These are phyloP conservation scores for Debaryomyces udenii DNA, from an alignment of 1,139 yeast species.

Conservation along the genomic window DNA sequence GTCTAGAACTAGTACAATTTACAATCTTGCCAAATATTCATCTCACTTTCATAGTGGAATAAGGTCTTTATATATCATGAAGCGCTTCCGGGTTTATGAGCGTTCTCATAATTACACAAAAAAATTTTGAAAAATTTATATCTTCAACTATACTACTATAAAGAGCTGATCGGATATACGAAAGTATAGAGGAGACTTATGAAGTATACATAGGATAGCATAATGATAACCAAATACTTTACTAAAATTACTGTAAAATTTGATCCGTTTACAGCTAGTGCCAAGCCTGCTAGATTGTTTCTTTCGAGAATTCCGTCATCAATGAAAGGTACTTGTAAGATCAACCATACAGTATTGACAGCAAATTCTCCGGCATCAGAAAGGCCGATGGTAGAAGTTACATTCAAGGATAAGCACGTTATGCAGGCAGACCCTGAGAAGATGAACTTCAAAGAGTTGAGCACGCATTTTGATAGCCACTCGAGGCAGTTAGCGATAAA, in stretches of 20 bases:
- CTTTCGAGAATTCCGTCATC: slow-evolving; percentile 79
- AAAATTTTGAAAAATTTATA: background rate
- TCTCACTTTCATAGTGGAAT: too few relatives aligned
- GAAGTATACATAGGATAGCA: slow-evolving; percentile 1
- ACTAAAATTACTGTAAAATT: slow-evolving; percentile 75
- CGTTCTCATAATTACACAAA: background rate
- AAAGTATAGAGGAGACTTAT: too few relatives aligned
- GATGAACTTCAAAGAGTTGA: slow-evolving; percentile 55
- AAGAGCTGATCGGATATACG: too few relatives aligned
- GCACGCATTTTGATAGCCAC: slow-evolving; percentile 64
- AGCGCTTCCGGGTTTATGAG: too few relatives aligned
- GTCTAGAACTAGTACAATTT: too few relatives aligned
- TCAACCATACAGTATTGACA: slow-evolving; percentile 58
- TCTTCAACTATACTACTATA: too few relatives aligned
- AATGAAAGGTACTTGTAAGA: slow-evolving; percentile 53
- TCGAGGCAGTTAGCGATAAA: slow-evolving; percentile 69
- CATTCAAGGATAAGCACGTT: slow-evolving; percentile 78
- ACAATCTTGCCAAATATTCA: too few relatives aligned
- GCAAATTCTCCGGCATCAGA: slow-evolving; percentile 38
- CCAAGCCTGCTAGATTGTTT: slow-evolving; percentile 79
- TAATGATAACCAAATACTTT: slow-evolving; percentile 85
- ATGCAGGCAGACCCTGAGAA: slow-evolving; percentile 68
- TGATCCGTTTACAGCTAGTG: slow-evolving; percentile 76
- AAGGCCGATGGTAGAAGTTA: slow-evolving; percentile 67
- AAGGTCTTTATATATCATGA: too few relatives aligned